Conservation (phyloP, 805 yeast genomes). For the Starmerella ratchasimensis region DNA sequence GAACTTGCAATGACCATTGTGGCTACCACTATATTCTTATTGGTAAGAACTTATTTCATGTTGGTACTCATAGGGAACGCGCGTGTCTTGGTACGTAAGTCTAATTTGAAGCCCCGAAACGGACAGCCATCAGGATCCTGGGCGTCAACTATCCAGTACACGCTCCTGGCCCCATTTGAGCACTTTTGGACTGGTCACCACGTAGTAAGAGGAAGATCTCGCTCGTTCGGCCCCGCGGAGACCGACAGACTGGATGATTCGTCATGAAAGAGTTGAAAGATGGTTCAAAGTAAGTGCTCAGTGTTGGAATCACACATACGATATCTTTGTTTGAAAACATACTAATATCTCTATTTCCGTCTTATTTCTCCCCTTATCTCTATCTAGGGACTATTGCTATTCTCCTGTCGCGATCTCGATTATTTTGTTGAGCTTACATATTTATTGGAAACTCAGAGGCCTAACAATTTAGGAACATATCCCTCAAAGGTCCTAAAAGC, state of each 20-base stretch:
- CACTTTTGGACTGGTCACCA: conserved; percentile 27
- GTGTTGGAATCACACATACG: no score
- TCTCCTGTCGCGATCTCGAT: no score
- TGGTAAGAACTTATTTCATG: conserved; percentile 40
- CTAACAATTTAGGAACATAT: no score
- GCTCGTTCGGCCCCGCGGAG: conserved; percentile 18
- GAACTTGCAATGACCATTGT: conserved; percentile 34
- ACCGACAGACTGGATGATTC: conserved; percentile 11
- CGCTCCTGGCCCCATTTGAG: conserved; percentile 23
- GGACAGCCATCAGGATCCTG: conserved; percentile 25
- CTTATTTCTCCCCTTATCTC: no score
- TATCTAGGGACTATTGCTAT: no score
- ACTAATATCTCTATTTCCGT: no score
- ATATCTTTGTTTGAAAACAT: no score
- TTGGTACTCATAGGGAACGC: conserved; percentile 44
- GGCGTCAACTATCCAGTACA: conserved; percentile 23
- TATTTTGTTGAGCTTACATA: no score
- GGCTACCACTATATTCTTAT: conserved; percentile 35
- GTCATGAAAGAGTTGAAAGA: no score
- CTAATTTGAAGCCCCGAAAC: conserved; percentile 27
- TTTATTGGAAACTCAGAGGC: no score
- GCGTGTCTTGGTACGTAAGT: conserved; percentile 36
- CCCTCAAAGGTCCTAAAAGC: no score
- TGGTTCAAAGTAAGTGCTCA: no score
- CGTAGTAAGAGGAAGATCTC: conserved; percentile 10